A percentile compares a stretch with the other conserved stretches of the same genome.
Evolutionary conservation across 805 yeast genomes (phyloP).

Genomic region (Sugiyamaella floridensis): DNA sequence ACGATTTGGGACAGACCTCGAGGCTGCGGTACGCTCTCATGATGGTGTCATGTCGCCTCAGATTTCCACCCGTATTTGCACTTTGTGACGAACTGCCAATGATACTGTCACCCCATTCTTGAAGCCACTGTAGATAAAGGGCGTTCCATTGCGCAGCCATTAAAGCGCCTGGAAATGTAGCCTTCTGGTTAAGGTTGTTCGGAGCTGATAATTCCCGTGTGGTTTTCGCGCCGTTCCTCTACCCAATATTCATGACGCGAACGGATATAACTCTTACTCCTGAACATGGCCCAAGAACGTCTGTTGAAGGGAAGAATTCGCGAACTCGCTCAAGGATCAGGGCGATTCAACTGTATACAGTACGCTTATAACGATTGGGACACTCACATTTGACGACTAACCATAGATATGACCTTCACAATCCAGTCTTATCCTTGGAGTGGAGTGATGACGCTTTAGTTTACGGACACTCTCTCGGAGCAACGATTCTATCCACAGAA

Average conservation of each 20-base stretch:
- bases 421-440: constrained; percentile 9
- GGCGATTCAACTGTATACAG: not conserved
- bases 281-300: not conserved
- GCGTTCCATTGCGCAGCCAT: constrained; percentile 16
- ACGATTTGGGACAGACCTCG: constrained; percentile 36
- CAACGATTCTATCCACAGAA: constrained; percentile 6
- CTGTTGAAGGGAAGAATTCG: not conserved
- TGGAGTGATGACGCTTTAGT: constrained; percentile 17
- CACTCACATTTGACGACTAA: not conserved
- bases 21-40: constrained; percentile 51
- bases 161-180: not conserved
- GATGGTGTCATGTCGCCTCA: constrained; percentile 35
- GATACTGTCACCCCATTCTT: constrained; percentile 20
- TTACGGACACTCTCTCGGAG: constrained; percentile 18
- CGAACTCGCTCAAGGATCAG: not conserved
- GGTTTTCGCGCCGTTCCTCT: not conserved
- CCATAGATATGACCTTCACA: constrained; percentile 7
- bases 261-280: not conserved
- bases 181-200: not conserved
- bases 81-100: not conserved
- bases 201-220: not conserved
- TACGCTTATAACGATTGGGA: not conserved
- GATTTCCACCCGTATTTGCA: not conserved
- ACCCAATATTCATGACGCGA: not conserved
- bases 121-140: constrained; percentile 26